Percentiles rank a stretch among this genome's conserved stretches.
phyloP scores from a whole-genome alignment of 768 basidiomycete species.

The Mycena belliarum region DNA sequence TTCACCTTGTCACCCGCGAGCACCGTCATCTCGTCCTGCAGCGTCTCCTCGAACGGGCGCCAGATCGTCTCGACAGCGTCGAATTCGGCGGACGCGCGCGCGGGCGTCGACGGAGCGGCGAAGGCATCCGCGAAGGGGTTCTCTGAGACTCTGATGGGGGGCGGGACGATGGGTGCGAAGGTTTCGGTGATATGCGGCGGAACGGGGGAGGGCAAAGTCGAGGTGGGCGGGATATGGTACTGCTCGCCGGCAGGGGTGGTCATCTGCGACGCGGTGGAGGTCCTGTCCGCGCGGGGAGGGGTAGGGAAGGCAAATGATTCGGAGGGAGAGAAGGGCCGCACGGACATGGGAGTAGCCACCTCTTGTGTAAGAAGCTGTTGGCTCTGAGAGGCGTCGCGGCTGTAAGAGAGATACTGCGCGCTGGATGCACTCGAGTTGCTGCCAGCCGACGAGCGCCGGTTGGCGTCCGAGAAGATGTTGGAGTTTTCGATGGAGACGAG shows the following conservation, averaged over 20 bases:
- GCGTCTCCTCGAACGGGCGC: slow-evolving; percentile 56
- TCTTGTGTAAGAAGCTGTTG: slow-evolving; percentile 25
- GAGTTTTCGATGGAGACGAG: slow-evolving; percentile 34
- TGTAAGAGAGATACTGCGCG: slow-evolving; percentile 39
- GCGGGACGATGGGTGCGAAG: slow-evolving; percentile 17
- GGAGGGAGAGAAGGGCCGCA: slow-evolving; percentile 65
- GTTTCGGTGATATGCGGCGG: slow-evolving; percentile 9
- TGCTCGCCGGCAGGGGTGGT: too few species aligned
- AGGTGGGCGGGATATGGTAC: too few species aligned
- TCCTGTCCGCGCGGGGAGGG: slow-evolving; percentile 41
- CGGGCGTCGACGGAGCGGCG: slow-evolving; percentile 12
- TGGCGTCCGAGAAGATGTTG: slow-evolving; percentile 20
- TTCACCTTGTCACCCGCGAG: slow-evolving; percentile 50
- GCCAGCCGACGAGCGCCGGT: slow-evolving; percentile 11
- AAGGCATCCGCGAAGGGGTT: slow-evolving; percentile 39
- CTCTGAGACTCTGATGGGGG: slow-evolving; percentile 14
- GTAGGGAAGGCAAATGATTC: slow-evolving; percentile 72
- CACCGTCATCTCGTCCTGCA: slow-evolving; percentile 62
- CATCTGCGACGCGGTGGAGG: too few species aligned
- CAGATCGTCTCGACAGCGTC: slow-evolving; percentile 48
- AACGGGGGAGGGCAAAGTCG: not conserved
- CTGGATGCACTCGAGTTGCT: slow-evolving; percentile 36
- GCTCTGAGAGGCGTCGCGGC: slow-evolving; percentile 16
- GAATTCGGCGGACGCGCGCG: slow-evolving; percentile 29
- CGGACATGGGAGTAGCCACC: slow-evolving; percentile 54